A percentile compares a stretch with the other conserved stretches of the same genome.
Evolutionary conservation across 345 rosid species (phyloP).

Genomic region (rapeseed (Brassica napus)): DNA sequence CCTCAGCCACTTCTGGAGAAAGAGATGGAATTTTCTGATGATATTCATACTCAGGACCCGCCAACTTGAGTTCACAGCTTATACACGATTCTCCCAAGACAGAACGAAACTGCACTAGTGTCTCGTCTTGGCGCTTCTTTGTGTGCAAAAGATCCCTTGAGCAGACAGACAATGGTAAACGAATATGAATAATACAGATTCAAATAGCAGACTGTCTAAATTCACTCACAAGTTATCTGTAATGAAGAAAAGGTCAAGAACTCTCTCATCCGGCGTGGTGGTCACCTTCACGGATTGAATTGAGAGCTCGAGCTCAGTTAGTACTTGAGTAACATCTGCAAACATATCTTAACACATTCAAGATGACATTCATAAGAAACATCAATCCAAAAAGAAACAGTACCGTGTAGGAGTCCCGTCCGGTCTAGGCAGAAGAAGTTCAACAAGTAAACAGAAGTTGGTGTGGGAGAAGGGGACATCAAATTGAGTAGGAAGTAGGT

Average conservation of each 20-base stretch:
- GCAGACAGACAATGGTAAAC: background rate
- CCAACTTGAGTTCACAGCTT: constrained; percentile 75
- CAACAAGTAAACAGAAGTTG: constrained; percentile 65
- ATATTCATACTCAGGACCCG: constrained; percentile 64
- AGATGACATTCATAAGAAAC: background rate
- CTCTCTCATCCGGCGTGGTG: constrained; percentile 77
- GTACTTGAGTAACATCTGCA: constrained; percentile 77
- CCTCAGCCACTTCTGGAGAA: constrained; percentile 58
- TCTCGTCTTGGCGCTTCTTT: constrained; percentile 57
- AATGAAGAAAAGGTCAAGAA: constrained; percentile 80
- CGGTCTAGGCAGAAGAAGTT: constrained; percentile 68
- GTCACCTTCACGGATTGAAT: constrained; percentile 89
- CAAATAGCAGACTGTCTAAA: background rate
- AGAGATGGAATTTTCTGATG: constrained; percentile 57
- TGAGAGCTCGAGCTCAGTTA: constrained; percentile 80
- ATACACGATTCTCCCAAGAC: constrained; percentile 74
- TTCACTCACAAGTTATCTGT: constrained; percentile 71
- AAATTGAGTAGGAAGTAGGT: constrained; percentile 46
- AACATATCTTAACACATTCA: constrained; percentile 20
- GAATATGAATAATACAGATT: background rate
- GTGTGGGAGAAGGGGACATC: constrained; percentile 39
- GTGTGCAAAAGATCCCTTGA: constrained; percentile 75
- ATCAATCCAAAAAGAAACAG: background rate
- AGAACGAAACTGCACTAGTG: constrained; percentile 56
- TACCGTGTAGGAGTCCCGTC: constrained; percentile 77